These are phyloP conservation scores for Tephrocybe sp. DNA, from an alignment of 768 basidiomycete species.

Conservation along the genomic window DNA sequence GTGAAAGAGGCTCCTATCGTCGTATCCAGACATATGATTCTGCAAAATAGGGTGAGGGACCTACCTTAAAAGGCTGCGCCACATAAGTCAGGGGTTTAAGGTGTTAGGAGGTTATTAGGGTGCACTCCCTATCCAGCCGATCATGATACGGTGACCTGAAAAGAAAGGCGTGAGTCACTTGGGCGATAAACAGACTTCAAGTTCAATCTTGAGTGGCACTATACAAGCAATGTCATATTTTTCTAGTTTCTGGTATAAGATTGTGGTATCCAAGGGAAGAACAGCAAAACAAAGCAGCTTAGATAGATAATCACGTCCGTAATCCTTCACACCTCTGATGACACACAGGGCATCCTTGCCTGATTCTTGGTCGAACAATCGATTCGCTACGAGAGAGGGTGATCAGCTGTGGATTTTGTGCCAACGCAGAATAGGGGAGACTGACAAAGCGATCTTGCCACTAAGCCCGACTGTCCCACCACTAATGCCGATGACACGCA, in stretches of 20 bases:
- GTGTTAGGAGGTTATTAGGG: not conserved
- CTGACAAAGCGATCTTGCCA: slow-evolving; percentile 81
- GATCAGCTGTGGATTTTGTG: slow-evolving; percentile 9
- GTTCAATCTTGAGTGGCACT: not conserved
- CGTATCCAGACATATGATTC: slow-evolving; percentile 1
- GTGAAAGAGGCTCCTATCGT: not conserved
- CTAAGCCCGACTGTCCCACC: slow-evolving; percentile 48
- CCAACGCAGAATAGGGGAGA: slow-evolving; percentile 16
- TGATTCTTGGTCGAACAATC: slow-evolving; percentile 61
- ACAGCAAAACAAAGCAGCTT: not conserved
- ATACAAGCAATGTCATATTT: too few relatives aligned
- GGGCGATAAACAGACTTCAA: too few relatives aligned
- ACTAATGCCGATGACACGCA: slow-evolving; percentile 44
- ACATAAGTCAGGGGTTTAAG: not conserved
- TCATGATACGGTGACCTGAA: too few relatives aligned
- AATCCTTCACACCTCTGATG: slow-evolving; percentile 54
- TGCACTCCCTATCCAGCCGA: too few relatives aligned
- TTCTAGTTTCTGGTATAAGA: slow-evolving; percentile 2
- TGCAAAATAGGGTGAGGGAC: not conserved
- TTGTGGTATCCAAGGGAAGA: slow-evolving; percentile 11
- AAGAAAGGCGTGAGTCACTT: too few relatives aligned
- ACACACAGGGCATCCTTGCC: slow-evolving; percentile 79
- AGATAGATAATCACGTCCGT: slow-evolving; percentile 23
- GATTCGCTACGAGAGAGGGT: slow-evolving; percentile 55
- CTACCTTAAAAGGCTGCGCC: not conserved